Base-by-base conservation (phyloP, 495 filamentous ascomycete genomes). In the Haplographium delicatum region DNA sequence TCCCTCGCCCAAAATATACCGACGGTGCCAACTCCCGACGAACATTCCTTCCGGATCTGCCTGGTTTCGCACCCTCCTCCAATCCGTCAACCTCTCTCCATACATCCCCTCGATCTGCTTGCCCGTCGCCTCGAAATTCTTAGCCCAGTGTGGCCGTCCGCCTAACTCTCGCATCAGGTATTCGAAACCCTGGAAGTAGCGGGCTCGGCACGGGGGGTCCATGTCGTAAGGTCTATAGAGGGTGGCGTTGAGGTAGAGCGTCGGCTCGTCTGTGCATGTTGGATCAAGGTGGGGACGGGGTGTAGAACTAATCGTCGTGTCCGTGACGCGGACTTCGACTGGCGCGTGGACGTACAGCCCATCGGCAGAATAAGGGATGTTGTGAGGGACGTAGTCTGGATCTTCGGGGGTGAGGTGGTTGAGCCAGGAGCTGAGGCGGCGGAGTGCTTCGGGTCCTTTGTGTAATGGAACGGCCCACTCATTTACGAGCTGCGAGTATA, bases 401-500 rank as follows among this genome's bases (percentile, higher is more conserved):
- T 80, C 75, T 16, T 63, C 57, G 16, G 73, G 66, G 19, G 66
- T 51, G 13, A 78, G 69, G n/a, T 72, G 70, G 56, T 91, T 78
- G 41, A 98, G 70, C 93, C 93, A 98, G 24, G 85, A 81, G 23
- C 82, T 83, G 16, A 98, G 75, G 22, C 93, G 84, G 23, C 68
- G 76, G 24, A 98, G 82, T 2, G 91, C 89, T 65, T 95, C 91
- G 15, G 93, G 93, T 0, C 94, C 93, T 52, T 86, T 83, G 56
- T 80, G 68, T n/a, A 98, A 69, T 5, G 93, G 93, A 41, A 98
- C 77, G 4, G 91, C 91, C 93, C 93, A 98, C 63, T 98, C 93
- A 63, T 98, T 95, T 38, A 98, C 93, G 59, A 89, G 94, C 64
- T 98, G 93, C 18, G 84, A 89, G 68, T 94, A 98, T 15, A 96